Percentiles rank a stretch among this genome's conserved stretches.
These are phyloP conservation scores for Thymus quinquecostatus DNA, from an alignment of 257 asterid genomes.

Conservation along the genomic window DNA sequence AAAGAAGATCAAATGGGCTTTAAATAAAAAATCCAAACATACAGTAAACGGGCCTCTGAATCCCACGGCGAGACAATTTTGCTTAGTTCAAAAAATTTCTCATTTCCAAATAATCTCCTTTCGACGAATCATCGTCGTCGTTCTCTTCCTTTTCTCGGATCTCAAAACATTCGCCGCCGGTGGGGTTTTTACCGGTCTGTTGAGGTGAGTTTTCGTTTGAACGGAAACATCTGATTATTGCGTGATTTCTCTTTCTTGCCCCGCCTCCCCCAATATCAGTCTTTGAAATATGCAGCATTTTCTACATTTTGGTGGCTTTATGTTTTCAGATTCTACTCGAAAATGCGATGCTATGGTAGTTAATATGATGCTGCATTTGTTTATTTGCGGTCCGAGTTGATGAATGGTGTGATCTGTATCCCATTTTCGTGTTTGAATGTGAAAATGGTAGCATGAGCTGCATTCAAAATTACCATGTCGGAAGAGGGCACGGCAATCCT, in stretches of 20 bases:
- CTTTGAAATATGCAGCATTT: constrained; percentile 4
- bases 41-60: too few species aligned
- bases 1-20: too few species aligned
- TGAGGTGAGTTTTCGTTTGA: constrained; percentile 16
- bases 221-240: constrained; percentile 23
- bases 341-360: neutral
- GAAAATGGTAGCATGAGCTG: neutral
- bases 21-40: too few species aligned
- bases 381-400: neutral
- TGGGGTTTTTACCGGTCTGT: neutral
- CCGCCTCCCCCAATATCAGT: neutral
- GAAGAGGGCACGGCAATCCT: too few species aligned
- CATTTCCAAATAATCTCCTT: constrained; percentile 16
- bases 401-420: constrained; percentile 15
- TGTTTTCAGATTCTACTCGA: constrained; percentile 1
- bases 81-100: neutral
- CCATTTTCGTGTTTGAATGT: constrained; percentile 9
- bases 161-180: constrained; percentile 25
- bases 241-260: neutral
- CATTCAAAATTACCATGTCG: neutral
- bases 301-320: neutral
- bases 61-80: too few species aligned
- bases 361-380: neutral
- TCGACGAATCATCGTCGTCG: neutral
- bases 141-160: constrained; percentile 26